These are phyloP conservation scores for Sporormia fimetaria DNA, from an alignment of 495 filamentous ascomycete species.

Conservation along the genomic window DNA sequence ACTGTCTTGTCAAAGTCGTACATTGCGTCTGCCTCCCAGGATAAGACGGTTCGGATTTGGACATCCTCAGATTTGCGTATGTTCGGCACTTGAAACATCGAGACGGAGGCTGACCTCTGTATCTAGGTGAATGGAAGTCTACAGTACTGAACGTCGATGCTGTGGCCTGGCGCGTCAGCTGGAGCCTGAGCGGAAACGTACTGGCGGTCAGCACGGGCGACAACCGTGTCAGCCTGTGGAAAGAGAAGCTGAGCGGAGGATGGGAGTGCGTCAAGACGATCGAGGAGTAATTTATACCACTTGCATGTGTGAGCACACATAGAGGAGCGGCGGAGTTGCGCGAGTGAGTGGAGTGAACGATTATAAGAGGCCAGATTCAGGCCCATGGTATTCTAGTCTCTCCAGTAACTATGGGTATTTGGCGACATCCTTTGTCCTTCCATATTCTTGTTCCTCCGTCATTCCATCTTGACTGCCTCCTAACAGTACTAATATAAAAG, in stretches of 20 bases:
- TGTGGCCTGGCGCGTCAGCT: constrained; percentile 91
- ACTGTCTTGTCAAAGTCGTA: constrained; percentile 89
- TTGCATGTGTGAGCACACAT: no score
- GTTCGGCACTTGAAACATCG: not conserved
- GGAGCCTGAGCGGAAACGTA: constrained; percentile 96
- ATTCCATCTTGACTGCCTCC: no score
- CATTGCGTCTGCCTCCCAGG: constrained; percentile 88
- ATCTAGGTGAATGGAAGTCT: constrained; percentile 58
- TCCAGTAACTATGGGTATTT: no score
- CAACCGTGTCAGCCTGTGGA: constrained; percentile 90
- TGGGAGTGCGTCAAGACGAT: constrained; percentile 97
- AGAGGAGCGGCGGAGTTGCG: no score
- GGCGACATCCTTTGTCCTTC: no score
- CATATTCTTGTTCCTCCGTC: no score
- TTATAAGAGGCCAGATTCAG: no score
- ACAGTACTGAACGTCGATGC: constrained; percentile 77
- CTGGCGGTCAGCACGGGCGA: constrained; percentile 87
- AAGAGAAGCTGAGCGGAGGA: constrained; percentile 63
- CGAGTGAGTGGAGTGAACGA: no score
- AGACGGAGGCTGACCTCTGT: not conserved
- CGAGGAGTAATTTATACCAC: constrained; percentile 88
- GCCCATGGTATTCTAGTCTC: no score
- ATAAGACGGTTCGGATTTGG: constrained; percentile 96
- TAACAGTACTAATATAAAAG: no score
- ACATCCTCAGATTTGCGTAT: constrained; percentile 41